Percentiles rank a stretch among this genome's conserved stretches.
Conservation (phyloP, 805 yeast species). For the Kluyveromyces wickerhamii region DNA sequence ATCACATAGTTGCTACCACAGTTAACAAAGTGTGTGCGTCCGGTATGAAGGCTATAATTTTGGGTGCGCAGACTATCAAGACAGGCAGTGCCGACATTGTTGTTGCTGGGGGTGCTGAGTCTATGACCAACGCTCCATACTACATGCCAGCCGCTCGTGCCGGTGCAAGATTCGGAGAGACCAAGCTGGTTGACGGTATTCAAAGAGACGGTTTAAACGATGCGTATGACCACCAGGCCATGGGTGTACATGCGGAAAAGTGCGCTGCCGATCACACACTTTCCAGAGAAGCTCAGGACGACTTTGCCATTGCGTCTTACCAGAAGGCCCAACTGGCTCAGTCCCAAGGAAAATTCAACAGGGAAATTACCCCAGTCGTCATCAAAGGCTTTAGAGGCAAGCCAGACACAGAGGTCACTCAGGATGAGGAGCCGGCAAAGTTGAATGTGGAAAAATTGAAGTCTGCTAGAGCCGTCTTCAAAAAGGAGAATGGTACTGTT, state of each 20-base stretch:
- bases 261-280: conserved; percentile 78
- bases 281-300: conserved; percentile 83
- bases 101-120: conserved; percentile 96
- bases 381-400: conserved; percentile 87
- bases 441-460: conserved; percentile 70
- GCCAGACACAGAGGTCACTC: conserved; percentile 62
- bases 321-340: conserved; percentile 79
- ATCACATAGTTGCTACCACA: conserved; percentile 76
- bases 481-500: conserved; percentile 88
- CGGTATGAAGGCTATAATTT: conserved; percentile 84
- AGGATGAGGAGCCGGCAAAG: conserved; percentile 80
- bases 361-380: conserved; percentile 81
- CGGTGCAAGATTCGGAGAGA: conserved; percentile 88
- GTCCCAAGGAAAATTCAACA: conserved; percentile 67
- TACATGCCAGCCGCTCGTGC: conserved; percentile 77
- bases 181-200: conserved; percentile 74
- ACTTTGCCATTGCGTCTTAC: conserved; percentile 78
- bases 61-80: conserved; percentile 84
- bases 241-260: conserved; percentile 98
- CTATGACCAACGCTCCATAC: conserved; percentile 94
- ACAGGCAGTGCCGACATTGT: conserved; percentile 89
- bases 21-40: conserved; percentile 97
- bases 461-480: conserved; percentile 89
- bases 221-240: conserved; percentile 78
- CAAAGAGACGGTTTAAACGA: conserved; percentile 90